Base-by-base conservation (phyloP, 2,329 filamentous ascomycete genomes). In the Xylariaceae sp. region DNA sequence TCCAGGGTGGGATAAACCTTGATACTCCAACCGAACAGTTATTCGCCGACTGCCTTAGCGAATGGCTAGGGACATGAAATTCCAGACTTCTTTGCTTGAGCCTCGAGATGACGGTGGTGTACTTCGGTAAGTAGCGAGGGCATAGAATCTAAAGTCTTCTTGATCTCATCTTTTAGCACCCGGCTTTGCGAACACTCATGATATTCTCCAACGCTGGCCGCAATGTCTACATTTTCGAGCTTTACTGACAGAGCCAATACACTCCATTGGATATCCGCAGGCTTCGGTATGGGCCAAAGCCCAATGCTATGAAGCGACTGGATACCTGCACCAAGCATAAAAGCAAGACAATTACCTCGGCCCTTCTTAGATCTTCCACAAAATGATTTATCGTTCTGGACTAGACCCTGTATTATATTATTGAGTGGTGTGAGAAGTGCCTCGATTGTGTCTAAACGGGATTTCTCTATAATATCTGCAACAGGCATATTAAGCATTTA, bases 211-310 rank as follows among this genome's bases (percentile, higher is more conserved):
- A 2, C 31, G 16, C 16, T 29, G 3, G 34, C 43, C n/a, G 44
- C 46, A 2, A 52, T 26, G 28, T 58, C 58, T 23, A 65, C 31
- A 24, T 8, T 21, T 19, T 26, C 41, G 1, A 66, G 56, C 8
- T 43, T 56, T 23, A 31, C 21, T n/a, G 46, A 49, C 11, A 66
- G 51, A n/a, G 40, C n/a, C 12, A 29, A 52, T 21, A 63, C 17
- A 34, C 52, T 65, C 19, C 28, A 50, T 11, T 49, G 29, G 28
- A 60, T 47, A 1, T 54, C 46, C 29, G 26, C 23, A 8, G 58
- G 52, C 6, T 60, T 33, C 1, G 62, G 62, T 39, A 66, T 51
- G 3, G 64, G 64, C 64, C 60, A 63, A 36, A 65, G 40, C 8
- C 45, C 56, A 3, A 43, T 29, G 14, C 46, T 28, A 34, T 59